Evolutionary conservation across 805 yeast species (phyloP), one percentile per base, ranked within the genome.

Genomic region (Metschnikowia chrysomelidarum): DNA sequence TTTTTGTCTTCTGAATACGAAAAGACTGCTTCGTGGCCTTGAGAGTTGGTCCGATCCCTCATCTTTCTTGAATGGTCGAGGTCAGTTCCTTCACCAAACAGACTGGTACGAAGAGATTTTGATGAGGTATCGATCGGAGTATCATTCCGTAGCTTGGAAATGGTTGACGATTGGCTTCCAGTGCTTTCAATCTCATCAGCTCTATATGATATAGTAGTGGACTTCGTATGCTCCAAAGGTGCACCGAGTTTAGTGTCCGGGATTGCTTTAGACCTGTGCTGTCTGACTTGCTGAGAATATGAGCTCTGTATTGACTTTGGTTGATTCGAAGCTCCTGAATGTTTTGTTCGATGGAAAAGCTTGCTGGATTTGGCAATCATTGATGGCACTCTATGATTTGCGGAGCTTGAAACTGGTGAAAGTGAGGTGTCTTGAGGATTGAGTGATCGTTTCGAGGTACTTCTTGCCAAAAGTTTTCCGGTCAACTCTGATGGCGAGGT

Each of bases 241-340:
- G 13, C 7, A 13, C 16, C 27, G 20, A 15, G 9, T 23, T 21
- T 24, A 12, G 16, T 20, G 24, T 14, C 24, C 15, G 18, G 10
- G 27, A 29, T 25, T 8, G 30, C 5, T 19, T 29, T 34, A 3
- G 64, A 54, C n/a, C 68, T 43, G 39, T 54, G 51, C 28, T 57
- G 59, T 34, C 52, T 60, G 12, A 61, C 60, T 21, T 60, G 67
- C 20, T 51, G 53, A 3, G 61, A 53, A 44, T 64, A 64, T 2
- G 64, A 48, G 30, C 57, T 49, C 19, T 54, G 50, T n/a, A 50
- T 24, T 4, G 38, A 21, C 6, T 28, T 19, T 10, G 38, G 7
- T 20, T 24, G 25, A 14, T 13, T 26, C 7, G 22, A 24, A 5
- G 26, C n/a, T 4, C 34, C 14, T 4, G 31, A 12, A 4, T 20